These are phyloP conservation scores for Hordeum vulgare DNA, from an alignment of 176 grass and related monocot genomes.

Conservation along the genomic window DNA sequence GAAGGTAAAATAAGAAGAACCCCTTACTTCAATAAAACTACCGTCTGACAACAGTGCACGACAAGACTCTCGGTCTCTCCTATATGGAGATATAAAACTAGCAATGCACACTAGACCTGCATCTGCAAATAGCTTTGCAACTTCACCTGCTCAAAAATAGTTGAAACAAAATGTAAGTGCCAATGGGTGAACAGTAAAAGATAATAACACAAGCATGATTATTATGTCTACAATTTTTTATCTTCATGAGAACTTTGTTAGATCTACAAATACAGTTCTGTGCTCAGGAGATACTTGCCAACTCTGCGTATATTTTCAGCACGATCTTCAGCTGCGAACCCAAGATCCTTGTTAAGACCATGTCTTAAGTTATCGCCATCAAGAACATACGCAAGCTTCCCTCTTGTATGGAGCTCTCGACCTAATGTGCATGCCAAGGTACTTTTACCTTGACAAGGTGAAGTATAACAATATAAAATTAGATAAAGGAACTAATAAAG, in stretches of 20 bases:
- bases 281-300: conserved; percentile 26
- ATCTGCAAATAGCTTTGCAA: conserved; percentile 92
- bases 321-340: conserved; percentile 80
- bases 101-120: conserved; percentile 92
- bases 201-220: neutral
- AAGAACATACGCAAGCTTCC: conserved; percentile 86
- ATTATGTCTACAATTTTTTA: neutral
- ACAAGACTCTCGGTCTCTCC: conserved; percentile 66
- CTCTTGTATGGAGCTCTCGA: conserved; percentile 63
- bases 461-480: neutral
- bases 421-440: conserved; percentile 82
- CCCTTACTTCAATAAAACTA: conserved; percentile 85
- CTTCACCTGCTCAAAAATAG: conserved; percentile 63
- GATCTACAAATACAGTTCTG: neutral
- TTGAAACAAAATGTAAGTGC: conserved; percentile 8
- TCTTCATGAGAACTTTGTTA: neutral
- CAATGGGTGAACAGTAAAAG: neutral
- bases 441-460: conserved; percentile 65
- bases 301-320: conserved; percentile 92
- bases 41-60: conserved; percentile 67
- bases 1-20: neutral
- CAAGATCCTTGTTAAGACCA: conserved; percentile 91
- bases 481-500: neutral
- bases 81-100: conserved; percentile 97
- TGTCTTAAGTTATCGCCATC: conserved; percentile 96